Percentiles rank a stretch among this genome's conserved stretches.
phyloP scores from a whole-genome alignment of 2,329 filamentous ascomycete species.

The Botryotinia narcissicola region DNA sequence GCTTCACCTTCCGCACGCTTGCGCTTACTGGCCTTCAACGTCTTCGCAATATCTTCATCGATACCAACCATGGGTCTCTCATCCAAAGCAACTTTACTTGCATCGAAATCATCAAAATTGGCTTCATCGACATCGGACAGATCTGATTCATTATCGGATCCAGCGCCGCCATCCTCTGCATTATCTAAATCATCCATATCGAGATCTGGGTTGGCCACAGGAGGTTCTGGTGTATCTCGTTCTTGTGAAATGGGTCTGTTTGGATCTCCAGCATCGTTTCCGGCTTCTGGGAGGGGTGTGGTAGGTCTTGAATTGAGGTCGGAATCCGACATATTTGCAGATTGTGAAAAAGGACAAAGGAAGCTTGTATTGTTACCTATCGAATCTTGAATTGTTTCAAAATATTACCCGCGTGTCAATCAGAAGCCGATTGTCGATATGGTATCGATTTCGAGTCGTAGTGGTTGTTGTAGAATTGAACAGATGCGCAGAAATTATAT shows the following conservation, averaged over 20 bases:
- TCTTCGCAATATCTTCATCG: constrained; percentile 63
- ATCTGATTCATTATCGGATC: constrained; percentile 47
- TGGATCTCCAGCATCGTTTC: constrained; percentile 26
- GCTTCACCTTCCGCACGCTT: constrained; percentile 63
- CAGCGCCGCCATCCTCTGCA: constrained; percentile 22
- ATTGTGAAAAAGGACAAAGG: constrained; percentile 10
- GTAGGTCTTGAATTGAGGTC: constrained; percentile 27
- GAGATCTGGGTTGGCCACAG: constrained; percentile 32
- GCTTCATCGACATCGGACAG: constrained; percentile 69
- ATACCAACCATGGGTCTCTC: constrained; percentile 61
- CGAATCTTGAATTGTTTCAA: not conserved
- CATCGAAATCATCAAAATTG: constrained; percentile 68
- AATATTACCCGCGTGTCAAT: not conserved
- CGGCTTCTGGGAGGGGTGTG: constrained; percentile 30
- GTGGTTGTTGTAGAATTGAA: constrained; percentile 2
- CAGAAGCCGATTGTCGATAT: not conserved
- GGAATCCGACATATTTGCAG: constrained; percentile 34
- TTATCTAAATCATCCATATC: constrained; percentile 36
- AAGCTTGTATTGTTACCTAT: not conserved
- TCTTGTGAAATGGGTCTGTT: constrained; percentile 30
- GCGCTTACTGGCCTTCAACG: constrained; percentile 62
- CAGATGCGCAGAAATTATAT: constrained; percentile 2
- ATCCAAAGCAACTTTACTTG: constrained; percentile 60
- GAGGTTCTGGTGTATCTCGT: constrained; percentile 27
- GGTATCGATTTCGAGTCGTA: not conserved